Percentiles rank a stretch among this genome's conserved stretches.
phyloP scores from a whole-genome alignment of 1,139 yeast species.

The Eremothecium cymbalariae region DNA sequence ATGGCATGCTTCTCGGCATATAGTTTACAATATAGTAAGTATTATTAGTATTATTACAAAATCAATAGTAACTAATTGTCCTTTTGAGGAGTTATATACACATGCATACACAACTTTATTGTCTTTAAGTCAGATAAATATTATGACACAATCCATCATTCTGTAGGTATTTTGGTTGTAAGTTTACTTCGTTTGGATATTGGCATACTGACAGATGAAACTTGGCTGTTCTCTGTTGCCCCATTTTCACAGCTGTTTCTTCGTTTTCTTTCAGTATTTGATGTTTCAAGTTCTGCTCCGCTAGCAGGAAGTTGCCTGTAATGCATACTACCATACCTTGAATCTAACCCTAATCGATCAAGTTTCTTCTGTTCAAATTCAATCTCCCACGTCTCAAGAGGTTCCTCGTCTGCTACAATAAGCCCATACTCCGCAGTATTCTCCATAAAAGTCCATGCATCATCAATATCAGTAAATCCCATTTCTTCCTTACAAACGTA shows the following conservation, averaged over 20 bases:
- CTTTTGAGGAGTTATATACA: no score
- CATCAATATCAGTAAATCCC: conserved; percentile 30
- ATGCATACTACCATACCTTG: conserved; percentile 4
- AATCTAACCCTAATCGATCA: conserved; percentile 3
- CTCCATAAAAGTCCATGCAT: conserved; percentile 41
- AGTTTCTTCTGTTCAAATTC: conserved; percentile 8
- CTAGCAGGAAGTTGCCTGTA: conserved; percentile 7
- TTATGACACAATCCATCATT: no score
- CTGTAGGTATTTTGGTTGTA: neutral
- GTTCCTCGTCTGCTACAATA: conserved; percentile 24
- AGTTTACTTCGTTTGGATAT: neutral
- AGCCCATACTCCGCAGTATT: conserved; percentile 50
- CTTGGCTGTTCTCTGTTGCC: neutral
- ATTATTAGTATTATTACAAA: no score
- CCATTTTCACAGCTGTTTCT: neutral
- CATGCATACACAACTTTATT: no score
- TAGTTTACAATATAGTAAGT: no score
- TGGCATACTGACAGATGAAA: neutral
- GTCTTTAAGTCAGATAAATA: no score
- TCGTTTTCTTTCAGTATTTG: neutral
- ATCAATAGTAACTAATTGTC: no score
- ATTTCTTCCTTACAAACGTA: conserved; percentile 45
- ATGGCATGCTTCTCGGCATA: no score
- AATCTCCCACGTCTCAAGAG: conserved; percentile 26
- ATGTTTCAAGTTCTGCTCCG: neutral